Conservation (phyloP, 1,139 yeast genomes). For the Torulaspora pretoriensis region DNA sequence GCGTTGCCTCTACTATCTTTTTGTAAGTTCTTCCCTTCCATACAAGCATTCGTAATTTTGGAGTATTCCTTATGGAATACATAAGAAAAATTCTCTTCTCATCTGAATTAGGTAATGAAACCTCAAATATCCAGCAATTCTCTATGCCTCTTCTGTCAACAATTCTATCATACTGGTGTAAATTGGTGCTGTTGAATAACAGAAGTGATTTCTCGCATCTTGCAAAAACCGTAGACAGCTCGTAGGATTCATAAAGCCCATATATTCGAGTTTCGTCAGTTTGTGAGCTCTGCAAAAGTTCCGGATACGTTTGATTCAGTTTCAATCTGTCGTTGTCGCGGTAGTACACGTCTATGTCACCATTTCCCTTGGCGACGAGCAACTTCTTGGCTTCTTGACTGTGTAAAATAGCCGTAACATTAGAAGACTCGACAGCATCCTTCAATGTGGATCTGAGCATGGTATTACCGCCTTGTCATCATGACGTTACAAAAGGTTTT, state of each 20-base stretch:
- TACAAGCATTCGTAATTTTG: conserved; percentile 26
- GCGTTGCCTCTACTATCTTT: conserved; percentile 24
- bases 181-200: conserved; percentile 30
- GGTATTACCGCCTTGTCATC: not conserved
- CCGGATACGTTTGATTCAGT: conserved; percentile 29
- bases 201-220: conserved; percentile 26
- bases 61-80: conserved; percentile 22
- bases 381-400: conserved; percentile 27
- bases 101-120: conserved; percentile 8
- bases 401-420: conserved; percentile 24
- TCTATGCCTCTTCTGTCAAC: conserved; percentile 33
- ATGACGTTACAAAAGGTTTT: not conserved
- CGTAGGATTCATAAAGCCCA: conserved; percentile 25
- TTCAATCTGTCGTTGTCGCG: conserved; percentile 21
- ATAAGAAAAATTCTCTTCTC: conserved; percentile 22
- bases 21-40: conserved; percentile 31
- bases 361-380: conserved; percentile 27
- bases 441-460: conserved; percentile 24
- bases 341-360: conserved; percentile 32
- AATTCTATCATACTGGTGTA: conserved; percentile 33
- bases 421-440: conserved; percentile 20
- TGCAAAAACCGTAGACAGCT: conserved; percentile 31
- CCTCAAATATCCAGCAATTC: conserved; percentile 27
- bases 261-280: conserved; percentile 17
- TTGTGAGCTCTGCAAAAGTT: conserved; percentile 21